phyloP scores from a whole-genome alignment of 2,329 filamentous ascomycete genomes.

The Clathrospora elynae region DNA sequence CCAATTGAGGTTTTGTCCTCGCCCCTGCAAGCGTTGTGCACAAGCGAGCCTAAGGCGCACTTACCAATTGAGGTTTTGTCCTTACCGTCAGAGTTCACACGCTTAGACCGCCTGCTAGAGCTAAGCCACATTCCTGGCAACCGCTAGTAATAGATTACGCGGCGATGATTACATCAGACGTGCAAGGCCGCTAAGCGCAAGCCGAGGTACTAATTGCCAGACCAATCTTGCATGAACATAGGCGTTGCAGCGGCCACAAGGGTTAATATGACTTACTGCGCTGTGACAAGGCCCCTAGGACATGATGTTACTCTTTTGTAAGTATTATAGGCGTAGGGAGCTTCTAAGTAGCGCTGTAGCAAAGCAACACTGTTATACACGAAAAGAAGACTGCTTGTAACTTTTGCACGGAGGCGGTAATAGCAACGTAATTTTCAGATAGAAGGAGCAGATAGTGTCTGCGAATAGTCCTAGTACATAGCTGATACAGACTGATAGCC shows the following conservation, averaged over 20 bases:
- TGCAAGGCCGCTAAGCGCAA: background rate
- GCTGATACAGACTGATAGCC: background rate
- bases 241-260: background rate
- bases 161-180: background rate
- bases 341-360: too few relatives aligned
- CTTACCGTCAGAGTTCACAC: background rate
- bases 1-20: too few relatives aligned
- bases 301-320: background rate
- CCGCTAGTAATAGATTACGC: constrained; percentile 4
- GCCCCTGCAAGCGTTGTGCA: too few relatives aligned
- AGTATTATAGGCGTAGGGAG: too few relatives aligned
- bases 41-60: too few relatives aligned
- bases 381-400: too few relatives aligned
- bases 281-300: background rate
- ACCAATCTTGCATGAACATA: constrained; percentile 4
- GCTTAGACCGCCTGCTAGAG: background rate
- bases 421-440: too few relatives aligned
- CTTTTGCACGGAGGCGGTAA: too few relatives aligned
- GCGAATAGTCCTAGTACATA: constrained; percentile 2
- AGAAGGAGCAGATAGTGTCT: too few relatives aligned
- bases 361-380: too few relatives aligned
- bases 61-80: too few relatives aligned
- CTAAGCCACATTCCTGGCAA: background rate
- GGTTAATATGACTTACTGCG: constrained; percentile 1
- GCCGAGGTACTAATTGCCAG: constrained; percentile 1